phyloP scores from a whole-genome alignment of 345 rosid genomes.

The Citrus sinensis region DVS_A1.0 CM039163.1:8043501-8044000 shows the following conservation, averaged over 20 bases:
- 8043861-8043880: neutral
- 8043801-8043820: neutral
- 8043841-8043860: neutral
- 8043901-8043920: neutral
- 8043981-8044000: neutral
- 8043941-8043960: neutral
- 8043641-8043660: conserved; percentile 13
- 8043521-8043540: conserved; percentile 82
- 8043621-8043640: conserved; percentile 24
- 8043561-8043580: conserved; percentile 87
- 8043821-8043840: neutral
- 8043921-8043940: neutral
- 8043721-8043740: neutral
- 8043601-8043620: conserved; percentile 94
- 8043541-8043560: conserved; percentile 92
- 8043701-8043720: conserved; percentile 4
- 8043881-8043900: neutral
- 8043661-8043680: conserved; percentile 11
- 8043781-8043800: neutral
- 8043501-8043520: conserved; percentile 96
- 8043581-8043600: conserved; percentile 96
- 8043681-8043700: neutral
- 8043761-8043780: neutral
- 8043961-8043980: neutral
- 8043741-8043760: neutral